Evolutionary conservation across 2,329 filamentous ascomycete genomes (phyloP), one percentile per base, ranked within the genome.

Genomic region (Aureobasidium uvarum): DNA sequence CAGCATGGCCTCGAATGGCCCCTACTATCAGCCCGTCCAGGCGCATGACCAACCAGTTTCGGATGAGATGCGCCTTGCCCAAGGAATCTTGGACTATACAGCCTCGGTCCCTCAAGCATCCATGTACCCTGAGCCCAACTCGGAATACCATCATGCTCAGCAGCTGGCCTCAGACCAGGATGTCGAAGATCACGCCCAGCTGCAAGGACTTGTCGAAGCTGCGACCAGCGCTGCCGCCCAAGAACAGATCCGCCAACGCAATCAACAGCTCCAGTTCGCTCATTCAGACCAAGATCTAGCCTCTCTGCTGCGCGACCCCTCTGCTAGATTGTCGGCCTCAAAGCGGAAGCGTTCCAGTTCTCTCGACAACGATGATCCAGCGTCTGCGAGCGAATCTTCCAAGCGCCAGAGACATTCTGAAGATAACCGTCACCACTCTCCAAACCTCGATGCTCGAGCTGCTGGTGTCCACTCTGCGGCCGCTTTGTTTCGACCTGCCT

Each of bases 381-480:
- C 59, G 43, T 41, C 59, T 38, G 48, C 60, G 16, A 63, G 25
- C 38, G 48, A 52, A 7, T 54, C 60, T 25, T 63, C 63, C 54
- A 65, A 65, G 63, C 52, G 63, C 10, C 63, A 59, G 23, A 50
- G 52, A 43, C 52, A 43, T 11, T 38, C 62, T 1, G 60, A 63
- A 41, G 46, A 52, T 25, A 39, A 50, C 31, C 39, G 45, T 8
- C 62, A 56, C 18, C 50, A 55, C 51, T 64, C 65, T 28, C 65
- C 59, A 7, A 58, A 63, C 50, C 58, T 66, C 28, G 79, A 82
- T 67, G 78, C 80, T 52, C 80, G 80, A 38, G 77, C 81, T 25
- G 78, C 79, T 43, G 83, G 81, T 55, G 77, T 84, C 5, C 81
- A 84, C 78, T 67, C 72, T 69, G 63, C 67, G 16, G 58, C 65